Conservation (phyloP, 148 eudicot genomes). For the Polygonum maritimum region DNA sequence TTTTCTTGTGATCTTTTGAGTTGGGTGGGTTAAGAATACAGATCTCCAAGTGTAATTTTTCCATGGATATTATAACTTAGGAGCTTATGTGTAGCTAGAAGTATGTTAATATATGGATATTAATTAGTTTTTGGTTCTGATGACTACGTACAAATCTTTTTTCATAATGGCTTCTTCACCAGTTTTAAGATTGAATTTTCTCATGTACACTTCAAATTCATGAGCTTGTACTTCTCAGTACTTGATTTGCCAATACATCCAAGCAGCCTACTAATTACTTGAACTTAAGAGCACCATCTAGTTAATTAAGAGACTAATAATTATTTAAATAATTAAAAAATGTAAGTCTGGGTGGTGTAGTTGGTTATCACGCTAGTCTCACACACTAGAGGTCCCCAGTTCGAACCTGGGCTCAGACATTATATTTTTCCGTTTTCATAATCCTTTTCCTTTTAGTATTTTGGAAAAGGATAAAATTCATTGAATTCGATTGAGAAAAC, state of each 20-base stretch:
- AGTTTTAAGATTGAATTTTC: not conserved
- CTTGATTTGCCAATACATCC: no score
- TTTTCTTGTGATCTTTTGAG: not conserved
- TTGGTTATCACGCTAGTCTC: constrained; percentile 99
- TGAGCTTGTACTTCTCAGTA: no score
- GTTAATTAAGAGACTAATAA: no score
- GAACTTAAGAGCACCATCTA: no score
- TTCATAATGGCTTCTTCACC: not conserved
- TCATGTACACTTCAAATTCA: no score
- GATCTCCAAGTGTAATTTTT: not conserved
- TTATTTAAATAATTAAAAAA: not conserved
- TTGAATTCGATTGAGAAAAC: not conserved
- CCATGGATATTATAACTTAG: not conserved
- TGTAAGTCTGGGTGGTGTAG: constrained; percentile 83
- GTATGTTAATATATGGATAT: not conserved
- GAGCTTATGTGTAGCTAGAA: not conserved
- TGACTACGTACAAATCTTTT: not conserved
- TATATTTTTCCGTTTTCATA: not conserved
- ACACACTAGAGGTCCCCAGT: constrained; percentile 99
- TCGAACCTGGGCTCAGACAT: constrained; percentile 99
- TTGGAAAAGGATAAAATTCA: not conserved
- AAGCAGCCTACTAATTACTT: no score
- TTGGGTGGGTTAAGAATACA: not conserved
- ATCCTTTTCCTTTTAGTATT: not conserved
- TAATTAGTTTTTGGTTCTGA: not conserved